Percentiles rank a stretch among this genome's conserved stretches.
Evolutionary conservation across 2,329 filamentous ascomycete genomes (phyloP).

Genomic region (Sporothrix globosa): DNA sequence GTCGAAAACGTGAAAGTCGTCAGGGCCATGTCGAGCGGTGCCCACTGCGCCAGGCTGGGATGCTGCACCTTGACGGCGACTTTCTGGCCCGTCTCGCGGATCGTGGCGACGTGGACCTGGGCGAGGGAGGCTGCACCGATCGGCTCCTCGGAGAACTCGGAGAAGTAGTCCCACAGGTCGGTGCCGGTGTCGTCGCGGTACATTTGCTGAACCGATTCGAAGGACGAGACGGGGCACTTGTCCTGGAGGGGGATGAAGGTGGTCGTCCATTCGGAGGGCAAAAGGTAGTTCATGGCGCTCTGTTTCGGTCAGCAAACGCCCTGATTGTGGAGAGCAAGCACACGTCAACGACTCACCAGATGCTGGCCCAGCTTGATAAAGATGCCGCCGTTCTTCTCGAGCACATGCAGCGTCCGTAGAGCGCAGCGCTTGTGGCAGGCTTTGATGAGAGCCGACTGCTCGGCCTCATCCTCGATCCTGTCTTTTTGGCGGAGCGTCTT

Average conservation of each 20-base stretch:
- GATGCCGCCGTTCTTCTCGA: constrained; percentile 96
- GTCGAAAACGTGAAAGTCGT: constrained; percentile 89
- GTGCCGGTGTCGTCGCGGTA: constrained; percentile 80
- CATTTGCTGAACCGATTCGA: constrained; percentile 84
- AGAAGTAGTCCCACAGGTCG: constrained; percentile 80
- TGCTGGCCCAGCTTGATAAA: constrained; percentile 99
- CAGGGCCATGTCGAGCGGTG: constrained; percentile 80
- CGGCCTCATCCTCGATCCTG: constrained; percentile 62
- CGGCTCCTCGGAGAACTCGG: constrained; percentile 75
- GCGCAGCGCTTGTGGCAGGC: constrained; percentile 93
- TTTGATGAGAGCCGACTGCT: constrained; percentile 70
- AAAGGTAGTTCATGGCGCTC: constrained; percentile 93
- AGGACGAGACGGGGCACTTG: constrained; percentile 89
- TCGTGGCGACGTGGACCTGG: constrained; percentile 86
- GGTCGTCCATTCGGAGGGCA: constrained; percentile 88
- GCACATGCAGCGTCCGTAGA: constrained; percentile 77
- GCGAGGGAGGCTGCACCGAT: constrained; percentile 93
- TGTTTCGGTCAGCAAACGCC: constrained; percentile 42
- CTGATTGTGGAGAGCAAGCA: not conserved
- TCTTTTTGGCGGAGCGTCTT: constrained; percentile 74
- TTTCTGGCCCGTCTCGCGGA: constrained; percentile 78
- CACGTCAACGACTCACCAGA: constrained; percentile 55
- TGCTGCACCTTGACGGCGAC: constrained; percentile 98
- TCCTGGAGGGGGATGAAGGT: constrained; percentile 97
- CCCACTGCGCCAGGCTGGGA: constrained; percentile 85